A percentile compares a stretch with the other conserved stretches of the same genome.
Conservation (phyloP, 768 basidiomycete genomes). For the Russula griseocarnosa region DNA sequence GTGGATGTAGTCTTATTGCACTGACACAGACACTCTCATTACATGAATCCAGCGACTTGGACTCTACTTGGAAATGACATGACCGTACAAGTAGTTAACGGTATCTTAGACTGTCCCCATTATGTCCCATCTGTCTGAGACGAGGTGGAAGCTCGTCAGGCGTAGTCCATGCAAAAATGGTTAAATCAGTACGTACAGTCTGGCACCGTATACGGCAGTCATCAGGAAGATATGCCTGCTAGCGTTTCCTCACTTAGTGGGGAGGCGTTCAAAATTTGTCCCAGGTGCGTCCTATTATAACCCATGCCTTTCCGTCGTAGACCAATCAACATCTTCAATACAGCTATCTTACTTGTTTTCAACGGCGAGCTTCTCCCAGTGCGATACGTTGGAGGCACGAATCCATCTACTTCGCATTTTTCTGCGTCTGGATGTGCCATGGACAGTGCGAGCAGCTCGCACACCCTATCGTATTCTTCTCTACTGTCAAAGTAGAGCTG, state of each 20-base stretch:
- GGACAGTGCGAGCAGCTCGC: constrained; percentile 11
- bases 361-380: neutral
- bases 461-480: constrained; percentile 18
- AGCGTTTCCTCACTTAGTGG: constrained; percentile 1
- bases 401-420: constrained; percentile 6
- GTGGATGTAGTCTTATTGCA: too few species aligned
- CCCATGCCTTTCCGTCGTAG: constrained; percentile 19
- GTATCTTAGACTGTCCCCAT: too few species aligned
- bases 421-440: constrained; percentile 13
- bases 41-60: neutral
- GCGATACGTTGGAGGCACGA: neutral
- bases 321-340: neutral
- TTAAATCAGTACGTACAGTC: too few species aligned
- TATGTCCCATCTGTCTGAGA: too few species aligned
- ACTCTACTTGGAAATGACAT: neutral
- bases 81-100: neutral
- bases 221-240: too few species aligned
- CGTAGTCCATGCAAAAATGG: too few species aligned
- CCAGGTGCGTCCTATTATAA: constrained; percentile 9
- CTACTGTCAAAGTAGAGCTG: constrained; percentile 24
- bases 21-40: neutral
- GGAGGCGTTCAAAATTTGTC: constrained; percentile 2
- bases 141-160: too few species aligned
- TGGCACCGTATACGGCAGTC: too few species aligned
- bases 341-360: neutral